Base-by-base conservation (phyloP, 1,284 basidiomycete genomes). In the Chondrostereum purpureum region DNA sequence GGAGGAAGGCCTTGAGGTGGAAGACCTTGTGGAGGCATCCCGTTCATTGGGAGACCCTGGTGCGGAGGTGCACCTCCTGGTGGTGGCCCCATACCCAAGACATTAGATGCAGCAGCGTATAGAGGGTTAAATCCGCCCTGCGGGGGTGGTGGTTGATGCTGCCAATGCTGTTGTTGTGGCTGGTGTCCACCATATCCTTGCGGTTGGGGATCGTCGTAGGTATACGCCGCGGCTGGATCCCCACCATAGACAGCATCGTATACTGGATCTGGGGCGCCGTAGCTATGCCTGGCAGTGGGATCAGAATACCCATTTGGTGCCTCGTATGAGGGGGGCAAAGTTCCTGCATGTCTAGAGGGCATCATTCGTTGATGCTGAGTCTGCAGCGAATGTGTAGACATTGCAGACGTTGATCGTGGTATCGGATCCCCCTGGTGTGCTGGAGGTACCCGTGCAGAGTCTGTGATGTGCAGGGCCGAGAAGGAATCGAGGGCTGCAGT, bases 91-190 rank as follows among this genome's bases (percentile, higher is more conserved):
- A 84, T 80, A 18, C 90, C 89, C 5, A 93, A 71, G 16, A 92
- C 84, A 58, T 87, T 80, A 22, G 85, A 89, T 2, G 90, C 90
- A 2, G 85, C 86, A 8, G 75, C 72, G 58, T 84, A 79, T 14
- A 83, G 59, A 31, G 70, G 67, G 57, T 81, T 77, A 51, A 74
- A 76, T 45, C 73, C 70, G 39, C 58, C 58, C 31, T 60, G 58
- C 18, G 58, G 65, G 19, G 66, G 64, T 39, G 61, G 59, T 13
- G 50, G 51, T 43, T 49, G 50, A 38, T 49, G 56, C 38, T 54
- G 56, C 3, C 40, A 53, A 48, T 56, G 54, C 50, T 65, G 59
- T 44, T 64, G 55, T 40, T 58, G 54, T 39, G 52, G 37, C n/a
- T 40, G 22, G 38, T 46, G 45, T 6, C 43, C 39, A n/a, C 20